Evolutionary conservation across 768 basidiomycete genomes (phyloP).

Genomic region (Austroboletus eburneus): DNA sequence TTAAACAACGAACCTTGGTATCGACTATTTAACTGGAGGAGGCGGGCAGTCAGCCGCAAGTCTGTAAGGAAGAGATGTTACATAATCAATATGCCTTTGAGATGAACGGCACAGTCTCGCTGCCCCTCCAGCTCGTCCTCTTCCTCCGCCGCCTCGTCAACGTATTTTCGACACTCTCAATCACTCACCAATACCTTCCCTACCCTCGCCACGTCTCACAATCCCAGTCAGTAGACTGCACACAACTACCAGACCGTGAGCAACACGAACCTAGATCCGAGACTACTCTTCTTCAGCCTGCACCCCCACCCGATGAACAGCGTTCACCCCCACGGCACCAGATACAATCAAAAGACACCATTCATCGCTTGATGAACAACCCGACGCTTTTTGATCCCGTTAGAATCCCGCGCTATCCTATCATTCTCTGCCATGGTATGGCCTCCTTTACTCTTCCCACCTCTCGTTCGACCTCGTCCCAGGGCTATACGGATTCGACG

Average conservation of each 20-base stretch:
- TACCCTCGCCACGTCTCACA: background rate
- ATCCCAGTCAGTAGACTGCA: background rate
- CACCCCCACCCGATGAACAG: conserved; percentile 10
- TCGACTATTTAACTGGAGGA: too few species aligned
- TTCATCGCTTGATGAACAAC: conserved; percentile 69
- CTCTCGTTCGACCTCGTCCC: conserved; percentile 5
- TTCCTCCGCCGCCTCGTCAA: conserved; percentile 65
- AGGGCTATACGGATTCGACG: conserved; percentile 96
- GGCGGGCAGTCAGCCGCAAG: conserved; percentile 12
- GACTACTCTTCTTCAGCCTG: conserved; percentile 2
- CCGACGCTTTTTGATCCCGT: conserved; percentile 77
- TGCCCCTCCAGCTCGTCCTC: conserved; percentile 57
- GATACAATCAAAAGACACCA: conserved; percentile 37
- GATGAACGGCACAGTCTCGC: conserved; percentile 39
- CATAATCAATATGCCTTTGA: conserved; percentile 4
- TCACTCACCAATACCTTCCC: conserved; percentile 47
- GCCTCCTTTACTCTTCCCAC: background rate
- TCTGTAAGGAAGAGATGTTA: background rate
- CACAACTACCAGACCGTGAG: background rate
- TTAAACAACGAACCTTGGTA: too few species aligned
- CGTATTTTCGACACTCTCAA: conserved; percentile 63
- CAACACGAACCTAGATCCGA: background rate
- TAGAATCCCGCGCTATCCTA: conserved; percentile 78
- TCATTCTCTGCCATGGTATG: conserved; percentile 93
- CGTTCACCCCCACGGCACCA: conserved; percentile 11